These are phyloP conservation scores for Perkinsus marinus DNA, from an alignment of 169 alveolate genomes.

Conservation along the genomic window DNA sequence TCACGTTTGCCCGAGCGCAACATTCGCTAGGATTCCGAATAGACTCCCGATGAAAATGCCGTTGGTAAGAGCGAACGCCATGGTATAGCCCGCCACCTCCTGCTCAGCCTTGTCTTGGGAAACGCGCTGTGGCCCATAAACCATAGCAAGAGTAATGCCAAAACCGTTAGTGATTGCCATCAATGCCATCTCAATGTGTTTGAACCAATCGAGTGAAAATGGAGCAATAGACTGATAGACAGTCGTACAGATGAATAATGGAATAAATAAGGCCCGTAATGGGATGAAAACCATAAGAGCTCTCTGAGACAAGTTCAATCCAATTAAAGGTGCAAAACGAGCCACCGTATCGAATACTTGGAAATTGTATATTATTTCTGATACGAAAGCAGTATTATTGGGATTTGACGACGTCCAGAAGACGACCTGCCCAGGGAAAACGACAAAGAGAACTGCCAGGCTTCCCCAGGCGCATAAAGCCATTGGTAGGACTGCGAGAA, in stretches of 20 bases:
- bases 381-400: neutral
- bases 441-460: neutral
- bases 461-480: neutral
- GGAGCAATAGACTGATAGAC: neutral
- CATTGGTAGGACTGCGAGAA: neutral
- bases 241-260: neutral
- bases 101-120: neutral
- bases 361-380: neutral
- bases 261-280: neutral
- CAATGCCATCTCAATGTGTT: neutral
- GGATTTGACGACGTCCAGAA: neutral
- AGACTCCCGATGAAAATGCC: neutral
- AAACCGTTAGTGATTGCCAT: neutral
- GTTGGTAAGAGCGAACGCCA: neutral
- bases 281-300: neutral
- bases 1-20: neutral
- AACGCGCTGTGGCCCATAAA: neutral
- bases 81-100: neutral
- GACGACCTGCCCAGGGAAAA: neutral
- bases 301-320: neutral
- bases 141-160: neutral
- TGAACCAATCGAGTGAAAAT: neutral
- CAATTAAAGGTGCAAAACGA: neutral
- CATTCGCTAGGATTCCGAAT: neutral
- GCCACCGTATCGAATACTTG: neutral